Base-by-base conservation (phyloP, 257 asterid genomes). In the Lantana camara region DNA sequence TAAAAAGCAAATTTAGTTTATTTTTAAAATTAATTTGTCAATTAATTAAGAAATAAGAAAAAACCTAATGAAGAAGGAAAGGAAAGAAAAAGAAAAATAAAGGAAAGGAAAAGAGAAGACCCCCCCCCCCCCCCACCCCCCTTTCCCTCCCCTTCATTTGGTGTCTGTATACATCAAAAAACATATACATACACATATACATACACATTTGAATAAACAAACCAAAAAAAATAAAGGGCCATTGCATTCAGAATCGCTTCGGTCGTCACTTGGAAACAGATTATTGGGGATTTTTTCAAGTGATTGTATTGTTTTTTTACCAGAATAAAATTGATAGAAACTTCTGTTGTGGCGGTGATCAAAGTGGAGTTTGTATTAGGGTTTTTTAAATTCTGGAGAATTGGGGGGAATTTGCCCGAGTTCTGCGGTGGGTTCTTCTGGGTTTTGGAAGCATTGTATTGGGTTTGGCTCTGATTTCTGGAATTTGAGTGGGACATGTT, bases 271-370 rank as follows among this genome's bases (percentile, higher is more conserved):
- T 57, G 46, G 5, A 47, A 51, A 57, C 76, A 74, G 79, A 68
- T 77, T 68, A 14, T 56, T 67, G 71, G 56, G 59, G 54, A 54
- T 60, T 73, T 59, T 65, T 63, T 63, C 54, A 38, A 27, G 72
- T 55, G n/a, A 23, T 73, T 73, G 47, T 51, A 5, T 8, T 20
- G 55, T 40, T 40, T 52, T n/a, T 49, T 29, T 40, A 29, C 30
- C 4, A 47, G 51, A 16, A 65, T 35, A 20, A 66, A 34, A 64
- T 37, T 35, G 61, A 29, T 40, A 62, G 50, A 35, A 69, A 53
- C 23, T 66, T 54, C 46, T 52, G 58, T 73, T 66, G 73, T 65
- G 72, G 65, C 48, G 83, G 79, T 76, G 94, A 91, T 88, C 95
- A 84, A n/a, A 76, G 79, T 73, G 34, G 78, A 64, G 81, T 67